Base-by-base conservation (phyloP, 768 basidiomycete species). In the Termitomyces sp. region DNA sequence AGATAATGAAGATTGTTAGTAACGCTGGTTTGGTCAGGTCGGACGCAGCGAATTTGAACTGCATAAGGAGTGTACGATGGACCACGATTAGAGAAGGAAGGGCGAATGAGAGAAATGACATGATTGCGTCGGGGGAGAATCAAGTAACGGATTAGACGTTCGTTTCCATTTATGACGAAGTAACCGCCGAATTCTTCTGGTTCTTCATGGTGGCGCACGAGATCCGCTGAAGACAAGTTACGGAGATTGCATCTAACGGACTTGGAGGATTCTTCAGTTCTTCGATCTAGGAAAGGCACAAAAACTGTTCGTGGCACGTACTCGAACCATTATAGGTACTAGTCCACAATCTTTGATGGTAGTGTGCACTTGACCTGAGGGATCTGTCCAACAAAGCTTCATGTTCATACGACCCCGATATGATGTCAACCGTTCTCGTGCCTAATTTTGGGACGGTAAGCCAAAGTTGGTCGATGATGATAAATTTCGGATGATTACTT, bases 1-100 rank as follows among this genome's bases (percentile, higher is more conserved):
- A 98, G 86, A 72, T 98, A 99, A 70, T 99, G 97, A n/a, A 99
- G 83, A 20, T 89, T 92, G 73, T 98, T 98, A 46, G 97, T 99
- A 51, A 86, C 83, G 59, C 90, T 88, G 16, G 93, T 91, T 72
- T 98, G 93, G 73, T 99, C 97, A 0, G 85, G 84, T 24, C 97
- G 86, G 14, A 94, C 94, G 67, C 94, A 94, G 42, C 97, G 93
- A 53, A 98, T 96, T 72, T 94, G 92, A 24, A 96, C 93, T 53
- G 92, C 97, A 68, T 91, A 92, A 53, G 86, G 87, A 2, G 95
- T 96, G 73, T 98, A 99, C 3, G 93, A 92, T 10, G 91, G 92
- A 4, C 97, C 97, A 60, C 97, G 91, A 63, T 92, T 94, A 53
- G 84, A 72, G 71, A 98, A 99, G 12, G 93, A 88, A 22, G 93